Percentiles rank a stretch among this genome's conserved stretches.
Conservation (phyloP, 352 stramenopile species). For the Phytophthora fragariaefolia region DNA sequence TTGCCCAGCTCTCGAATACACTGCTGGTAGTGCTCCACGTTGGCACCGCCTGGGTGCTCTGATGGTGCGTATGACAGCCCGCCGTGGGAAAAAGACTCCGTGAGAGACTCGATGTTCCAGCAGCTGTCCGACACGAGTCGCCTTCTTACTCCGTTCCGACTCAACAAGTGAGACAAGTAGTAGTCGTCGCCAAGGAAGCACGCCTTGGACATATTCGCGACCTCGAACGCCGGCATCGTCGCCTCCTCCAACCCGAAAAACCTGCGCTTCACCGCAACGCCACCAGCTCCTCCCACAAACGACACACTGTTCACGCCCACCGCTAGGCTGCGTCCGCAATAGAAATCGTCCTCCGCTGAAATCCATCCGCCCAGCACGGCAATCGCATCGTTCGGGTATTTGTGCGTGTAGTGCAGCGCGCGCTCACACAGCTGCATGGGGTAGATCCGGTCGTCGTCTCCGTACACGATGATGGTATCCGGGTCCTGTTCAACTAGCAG, state of each 20-base stretch:
- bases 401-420: slow-evolving; percentile 50
- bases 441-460: slow-evolving; percentile 58
- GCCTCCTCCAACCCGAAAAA: slow-evolving; percentile 48
- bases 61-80: slow-evolving; percentile 47
- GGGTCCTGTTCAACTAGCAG: slow-evolving; percentile 59
- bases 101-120: slow-evolving; percentile 47
- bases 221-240: slow-evolving; percentile 45
- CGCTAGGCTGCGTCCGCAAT: slow-evolving; percentile 57
- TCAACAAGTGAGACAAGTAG: slow-evolving; percentile 60
- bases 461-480: slow-evolving; percentile 70
- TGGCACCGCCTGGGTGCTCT: slow-evolving; percentile 50
- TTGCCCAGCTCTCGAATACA: slow-evolving; percentile 56
- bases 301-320: slow-evolving; percentile 59
- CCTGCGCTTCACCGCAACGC: slow-evolving; percentile 53
- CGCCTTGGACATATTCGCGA: slow-evolving; percentile 52
- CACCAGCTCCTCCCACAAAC: slow-evolving; percentile 62
- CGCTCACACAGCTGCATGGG: slow-evolving; percentile 48
- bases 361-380: slow-evolving; percentile 63
- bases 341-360: slow-evolving; percentile 51
- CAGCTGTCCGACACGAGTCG: slow-evolving; percentile 62
- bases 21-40: slow-evolving; percentile 68
- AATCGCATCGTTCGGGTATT: slow-evolving; percentile 54
- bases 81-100: slow-evolving; percentile 32
- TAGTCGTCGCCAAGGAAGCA: slow-evolving; percentile 64
- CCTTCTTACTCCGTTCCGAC: slow-evolving; percentile 41